phyloP scores from a whole-genome alignment of 2,329 filamentous ascomycete species.

The Pseudogymnoascus sp. region DNA sequence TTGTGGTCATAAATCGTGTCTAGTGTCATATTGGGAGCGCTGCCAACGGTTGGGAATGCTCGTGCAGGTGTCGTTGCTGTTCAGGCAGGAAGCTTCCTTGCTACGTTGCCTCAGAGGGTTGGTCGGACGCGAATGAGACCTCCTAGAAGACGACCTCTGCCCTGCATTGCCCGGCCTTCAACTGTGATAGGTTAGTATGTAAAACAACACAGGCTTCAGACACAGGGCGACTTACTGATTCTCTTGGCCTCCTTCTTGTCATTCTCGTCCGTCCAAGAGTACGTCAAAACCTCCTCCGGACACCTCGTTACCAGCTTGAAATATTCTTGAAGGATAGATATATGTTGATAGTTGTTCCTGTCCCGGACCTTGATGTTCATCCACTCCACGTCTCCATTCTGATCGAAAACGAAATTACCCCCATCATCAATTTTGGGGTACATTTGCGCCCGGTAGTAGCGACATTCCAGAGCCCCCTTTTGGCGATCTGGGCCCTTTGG shows the following conservation, averaged over 20 bases:
- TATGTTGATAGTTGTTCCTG: not conserved
- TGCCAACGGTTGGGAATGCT: not conserved
- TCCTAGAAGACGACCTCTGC: not conserved
- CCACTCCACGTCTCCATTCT: not conserved
- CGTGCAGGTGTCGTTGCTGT: not conserved
- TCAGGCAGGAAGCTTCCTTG: not conserved
- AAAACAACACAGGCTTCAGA: not conserved
- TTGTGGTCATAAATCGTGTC: not conserved
- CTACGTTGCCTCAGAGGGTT: not conserved
- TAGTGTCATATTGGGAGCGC: not conserved
- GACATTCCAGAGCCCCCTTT: not conserved
- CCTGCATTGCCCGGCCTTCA: not conserved
- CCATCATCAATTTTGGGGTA: not conserved
- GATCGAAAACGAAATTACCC: conserved; percentile 1
- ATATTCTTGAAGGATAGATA: not conserved
- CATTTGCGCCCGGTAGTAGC: conserved; percentile 10
- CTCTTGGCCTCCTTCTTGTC: not conserved
- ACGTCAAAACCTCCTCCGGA: not conserved
- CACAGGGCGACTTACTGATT: not conserved
- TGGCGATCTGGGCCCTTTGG: not conserved
- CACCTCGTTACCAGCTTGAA: conserved; percentile 2
- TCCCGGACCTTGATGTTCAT: conserved; percentile 2
- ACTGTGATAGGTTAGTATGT: not conserved
- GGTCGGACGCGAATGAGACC: not conserved
- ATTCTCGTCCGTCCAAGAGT: conserved; percentile 2